phyloP scores from a whole-genome alignment of 257 asterid genomes.

The Ehretia macrophylla region DNA sequence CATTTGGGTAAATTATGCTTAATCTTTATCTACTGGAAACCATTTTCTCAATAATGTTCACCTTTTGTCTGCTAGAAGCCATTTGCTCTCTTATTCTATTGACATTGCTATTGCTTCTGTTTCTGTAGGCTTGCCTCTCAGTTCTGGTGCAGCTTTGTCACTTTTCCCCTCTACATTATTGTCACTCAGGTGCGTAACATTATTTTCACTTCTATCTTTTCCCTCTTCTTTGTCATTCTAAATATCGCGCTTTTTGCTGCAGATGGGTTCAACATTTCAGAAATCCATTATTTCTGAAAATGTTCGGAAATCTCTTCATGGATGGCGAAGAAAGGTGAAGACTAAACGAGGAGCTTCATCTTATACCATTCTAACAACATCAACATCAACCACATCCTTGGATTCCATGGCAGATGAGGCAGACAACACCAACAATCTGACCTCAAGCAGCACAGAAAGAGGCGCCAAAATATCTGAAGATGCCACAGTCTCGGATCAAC shows the following conservation, averaged over 20 bases:
- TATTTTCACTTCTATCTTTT: not conserved
- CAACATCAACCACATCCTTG: conserved; percentile 32
- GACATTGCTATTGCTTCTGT: not conserved
- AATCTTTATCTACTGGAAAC: not conserved
- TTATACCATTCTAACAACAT: conserved; percentile 8
- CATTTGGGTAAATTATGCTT: conserved; percentile 53
- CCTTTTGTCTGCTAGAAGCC: no score
- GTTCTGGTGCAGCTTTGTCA: conserved; percentile 97
- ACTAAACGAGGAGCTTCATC: conserved; percentile 32
- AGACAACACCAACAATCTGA: conserved; percentile 6
- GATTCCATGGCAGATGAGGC: conserved; percentile 26
- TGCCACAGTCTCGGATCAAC: not conserved
- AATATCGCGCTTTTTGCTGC: conserved; percentile 12
- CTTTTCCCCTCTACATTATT: conserved; percentile 86
- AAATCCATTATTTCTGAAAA: conserved; percentile 67
- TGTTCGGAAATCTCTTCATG: conserved; percentile 74
- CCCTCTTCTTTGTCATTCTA: not conserved
- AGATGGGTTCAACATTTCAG: conserved; percentile 95
- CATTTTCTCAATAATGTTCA: not conserved
- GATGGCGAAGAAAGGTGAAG: conserved; percentile 71
- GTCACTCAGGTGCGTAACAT: conserved; percentile 54
- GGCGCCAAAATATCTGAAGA: not conserved
- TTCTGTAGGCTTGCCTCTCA: conserved; percentile 72
- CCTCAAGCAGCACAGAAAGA: conserved; percentile 5
- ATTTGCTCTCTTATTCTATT: no score